phyloP scores from a whole-genome alignment of 108 stramenopile genomes.

The Cyclotella distinguenda region DNA sequence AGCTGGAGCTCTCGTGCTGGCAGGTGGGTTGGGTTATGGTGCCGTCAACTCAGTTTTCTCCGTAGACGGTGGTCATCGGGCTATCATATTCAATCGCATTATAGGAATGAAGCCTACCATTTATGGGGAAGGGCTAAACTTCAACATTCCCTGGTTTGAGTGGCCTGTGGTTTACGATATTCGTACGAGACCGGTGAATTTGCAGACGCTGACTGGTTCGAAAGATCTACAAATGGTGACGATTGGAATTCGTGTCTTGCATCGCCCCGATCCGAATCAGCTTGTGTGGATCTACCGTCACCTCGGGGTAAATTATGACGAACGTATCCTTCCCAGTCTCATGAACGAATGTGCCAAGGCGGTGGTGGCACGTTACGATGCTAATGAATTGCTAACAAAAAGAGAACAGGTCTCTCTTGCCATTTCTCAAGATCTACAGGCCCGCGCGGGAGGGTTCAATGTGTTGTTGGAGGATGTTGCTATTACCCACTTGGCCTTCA shows the following conservation, averaged over 20 bases:
- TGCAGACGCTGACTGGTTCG: slow-evolving; percentile 94
- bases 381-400: slow-evolving; percentile 98
- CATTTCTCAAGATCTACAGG: slow-evolving; percentile 79
- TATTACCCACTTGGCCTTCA: slow-evolving; percentile 98
- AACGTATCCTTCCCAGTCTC: slow-evolving; percentile 96
- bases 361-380: slow-evolving; percentile 98
- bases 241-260: slow-evolving; percentile 98
- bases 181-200: slow-evolving; percentile 93
- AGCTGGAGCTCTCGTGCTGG: slow-evolving; percentile 66
- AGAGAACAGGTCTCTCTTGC: slow-evolving; percentile 90
- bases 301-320: slow-evolving; percentile 96
- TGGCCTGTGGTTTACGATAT: slow-evolving; percentile 95
- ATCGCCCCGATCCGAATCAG: slow-evolving; percentile 84
- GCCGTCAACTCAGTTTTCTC: slow-evolving; percentile 93
- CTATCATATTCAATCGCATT: slow-evolving; percentile 95
- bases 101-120: slow-evolving; percentile 87
- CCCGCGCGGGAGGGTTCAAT: slow-evolving; percentile 88
- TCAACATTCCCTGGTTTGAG: slow-evolving; percentile 99
- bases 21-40: slow-evolving; percentile 85
- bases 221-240: slow-evolving; percentile 99
- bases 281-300: slow-evolving; percentile 95
- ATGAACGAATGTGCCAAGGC: slow-evolving; percentile 99
- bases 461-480: slow-evolving; percentile 95
- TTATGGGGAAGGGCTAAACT: slow-evolving; percentile 96
- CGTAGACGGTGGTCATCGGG: slow-evolving; percentile 97